Evolutionary conservation across 2,329 filamentous ascomycete genomes (phyloP).

Genomic region (Catunica adiposa): DNA sequence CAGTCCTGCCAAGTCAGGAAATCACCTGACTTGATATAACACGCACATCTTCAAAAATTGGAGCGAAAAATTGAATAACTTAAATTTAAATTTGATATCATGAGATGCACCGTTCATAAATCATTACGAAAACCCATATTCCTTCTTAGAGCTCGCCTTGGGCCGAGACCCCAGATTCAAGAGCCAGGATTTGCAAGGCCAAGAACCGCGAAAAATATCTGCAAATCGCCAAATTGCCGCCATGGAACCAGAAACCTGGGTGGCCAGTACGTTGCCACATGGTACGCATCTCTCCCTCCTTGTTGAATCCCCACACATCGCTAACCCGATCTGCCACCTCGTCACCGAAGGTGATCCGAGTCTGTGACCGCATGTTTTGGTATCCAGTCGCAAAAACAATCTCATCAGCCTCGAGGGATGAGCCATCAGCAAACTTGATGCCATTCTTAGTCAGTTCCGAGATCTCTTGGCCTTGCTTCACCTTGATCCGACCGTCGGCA

Average conservation of each 20-base stretch:
- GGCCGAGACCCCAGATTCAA: conserved; percentile 24
- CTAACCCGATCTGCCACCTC: conserved; percentile 39
- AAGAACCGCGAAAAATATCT: conserved; percentile 41
- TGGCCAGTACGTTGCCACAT: conserved; percentile 46
- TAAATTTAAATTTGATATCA: too few relatives aligned
- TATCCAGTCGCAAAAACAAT: conserved; percentile 49
- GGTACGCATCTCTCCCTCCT: conserved; percentile 37
- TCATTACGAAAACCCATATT: not conserved
- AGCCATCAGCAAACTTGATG: conserved; percentile 36
- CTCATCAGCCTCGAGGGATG: conserved; percentile 41
- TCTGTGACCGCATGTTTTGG: conserved; percentile 49
- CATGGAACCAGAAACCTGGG: conserved; percentile 49
- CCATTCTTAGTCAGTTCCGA: conserved; percentile 30
- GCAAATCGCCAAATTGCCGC: conserved; percentile 46
- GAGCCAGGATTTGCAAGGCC: conserved; percentile 35
- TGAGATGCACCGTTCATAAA: too few relatives aligned
- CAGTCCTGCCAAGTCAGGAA: too few relatives aligned
- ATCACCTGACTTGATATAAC: too few relatives aligned
- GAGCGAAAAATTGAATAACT: too few relatives aligned
- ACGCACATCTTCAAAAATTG: too few relatives aligned
- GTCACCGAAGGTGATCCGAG: conserved; percentile 44
- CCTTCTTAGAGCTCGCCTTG: conserved; percentile 19
- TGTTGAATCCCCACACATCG: conserved; percentile 47
- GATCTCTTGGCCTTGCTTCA: conserved; percentile 43
- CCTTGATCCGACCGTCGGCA: conserved; percentile 44